These are phyloP conservation scores for Ambrosia artemisiifolia DNA, from an alignment of 129 eudicot species.

Conservation along the genomic window DNA sequence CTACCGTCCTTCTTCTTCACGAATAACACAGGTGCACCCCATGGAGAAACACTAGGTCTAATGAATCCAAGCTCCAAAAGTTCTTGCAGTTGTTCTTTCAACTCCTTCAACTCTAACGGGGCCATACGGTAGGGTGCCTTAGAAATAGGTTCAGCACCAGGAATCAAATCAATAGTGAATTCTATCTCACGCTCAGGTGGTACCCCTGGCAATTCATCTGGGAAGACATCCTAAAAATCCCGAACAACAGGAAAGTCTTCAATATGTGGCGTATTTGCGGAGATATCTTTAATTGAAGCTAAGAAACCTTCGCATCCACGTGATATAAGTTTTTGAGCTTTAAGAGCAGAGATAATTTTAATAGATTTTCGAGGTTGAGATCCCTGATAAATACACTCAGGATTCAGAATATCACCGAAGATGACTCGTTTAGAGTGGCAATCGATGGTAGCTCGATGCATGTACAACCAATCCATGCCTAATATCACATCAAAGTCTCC, in stretches of 20 bases:
- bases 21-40: not conserved
- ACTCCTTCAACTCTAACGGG: not conserved
- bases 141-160: not conserved
- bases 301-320: not conserved
- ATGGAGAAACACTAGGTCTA: not conserved
- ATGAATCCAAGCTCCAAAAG: not conserved
- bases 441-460: too few species aligned
- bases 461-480: too few species aligned
- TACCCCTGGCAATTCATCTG: too few species aligned
- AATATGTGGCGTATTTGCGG: not conserved
- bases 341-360: not conserved
- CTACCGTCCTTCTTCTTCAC: not conserved
- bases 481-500: too few species aligned
- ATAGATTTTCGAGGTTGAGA: not conserved
- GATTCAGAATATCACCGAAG: too few species aligned
- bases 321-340: not conserved
- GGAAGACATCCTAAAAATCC: too few species aligned
- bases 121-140: not conserved
- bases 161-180: not conserved
- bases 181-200: too few species aligned
- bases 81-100: not conserved
- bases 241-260: too few species aligned
- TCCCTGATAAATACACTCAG: not conserved
- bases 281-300: not conserved
- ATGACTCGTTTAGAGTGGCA: too few species aligned